Evolutionary conservation across 208 protist species (phyloP).

Genomic region (Crithidia acanthocephali): DNA sequence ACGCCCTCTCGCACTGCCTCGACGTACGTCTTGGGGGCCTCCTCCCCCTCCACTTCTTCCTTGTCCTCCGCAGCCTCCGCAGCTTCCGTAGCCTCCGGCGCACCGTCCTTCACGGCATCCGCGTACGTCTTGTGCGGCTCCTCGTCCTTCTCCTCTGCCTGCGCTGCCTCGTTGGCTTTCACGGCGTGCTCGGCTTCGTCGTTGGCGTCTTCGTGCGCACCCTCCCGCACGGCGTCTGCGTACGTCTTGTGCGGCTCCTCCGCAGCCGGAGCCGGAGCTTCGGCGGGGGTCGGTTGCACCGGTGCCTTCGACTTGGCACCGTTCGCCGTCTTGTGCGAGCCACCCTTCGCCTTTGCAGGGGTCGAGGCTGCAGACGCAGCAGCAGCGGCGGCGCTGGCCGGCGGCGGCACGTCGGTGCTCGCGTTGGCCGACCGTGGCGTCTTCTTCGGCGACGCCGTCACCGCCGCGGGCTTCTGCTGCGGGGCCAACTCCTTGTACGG

Average conservation of each 20-base stretch:
- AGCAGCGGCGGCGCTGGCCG: not conserved
- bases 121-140: not conserved
- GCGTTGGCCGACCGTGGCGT: not conserved
- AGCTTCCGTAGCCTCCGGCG: too few relatives aligned
- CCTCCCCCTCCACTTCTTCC: too few relatives aligned
- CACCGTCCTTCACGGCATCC: not conserved
- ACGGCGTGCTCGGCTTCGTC: too few relatives aligned
- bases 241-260: not conserved
- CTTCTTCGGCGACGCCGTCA: not conserved
- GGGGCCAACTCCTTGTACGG: not conserved
- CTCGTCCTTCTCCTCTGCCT: not conserved
- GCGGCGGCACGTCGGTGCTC: not conserved
- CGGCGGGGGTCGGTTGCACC: not conserved
- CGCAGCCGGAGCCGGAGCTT: not conserved
- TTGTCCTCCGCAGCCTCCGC: too few relatives aligned
- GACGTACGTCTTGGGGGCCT: not conserved
- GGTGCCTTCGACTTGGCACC: not conserved
- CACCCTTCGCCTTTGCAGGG: not conserved
- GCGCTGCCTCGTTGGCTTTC: not conserved
- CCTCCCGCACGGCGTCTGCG: not conserved
- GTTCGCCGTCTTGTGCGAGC: not conserved
- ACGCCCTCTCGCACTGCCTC: not conserved
- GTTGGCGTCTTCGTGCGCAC: not conserved
- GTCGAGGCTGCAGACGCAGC: not conserved
- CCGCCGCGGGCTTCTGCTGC: not conserved